Evolutionary conservation across 2,329 filamentous ascomycete species (phyloP).

Genomic region (Xylariomycetidae sp.): DNA sequence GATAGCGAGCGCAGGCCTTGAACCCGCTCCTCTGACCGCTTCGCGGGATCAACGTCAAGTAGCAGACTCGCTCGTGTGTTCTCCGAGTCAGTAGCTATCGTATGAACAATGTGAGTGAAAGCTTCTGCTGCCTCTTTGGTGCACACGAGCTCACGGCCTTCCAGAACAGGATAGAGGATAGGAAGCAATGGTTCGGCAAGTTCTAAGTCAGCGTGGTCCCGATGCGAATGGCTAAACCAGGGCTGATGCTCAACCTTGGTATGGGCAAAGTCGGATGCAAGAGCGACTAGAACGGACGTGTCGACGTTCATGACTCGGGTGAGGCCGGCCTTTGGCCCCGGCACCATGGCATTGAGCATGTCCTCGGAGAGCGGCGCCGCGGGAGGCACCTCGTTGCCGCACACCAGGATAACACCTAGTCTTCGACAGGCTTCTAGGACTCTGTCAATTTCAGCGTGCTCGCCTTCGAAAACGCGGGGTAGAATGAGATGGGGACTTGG

Average conservation of each 20-base stretch:
- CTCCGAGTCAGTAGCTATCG: constrained; percentile 57
- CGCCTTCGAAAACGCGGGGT: constrained; percentile 21
- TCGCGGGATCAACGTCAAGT: constrained; percentile 32
- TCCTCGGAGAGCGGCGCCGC: constrained; percentile 13
- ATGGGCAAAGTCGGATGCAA: constrained; percentile 70
- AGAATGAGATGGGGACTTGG: constrained; percentile 21
- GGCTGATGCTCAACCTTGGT: constrained; percentile 27
- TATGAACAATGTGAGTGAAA: constrained; percentile 60
- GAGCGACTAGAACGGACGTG: constrained; percentile 64
- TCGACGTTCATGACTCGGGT: constrained; percentile 48
- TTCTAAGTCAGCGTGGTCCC: constrained; percentile 61
- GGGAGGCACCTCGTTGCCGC: constrained; percentile 14
- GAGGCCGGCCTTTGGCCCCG: constrained; percentile 20
- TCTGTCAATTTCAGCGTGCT: constrained; percentile 19
- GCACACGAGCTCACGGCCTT: constrained; percentile 53
- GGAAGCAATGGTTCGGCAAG: constrained; percentile 52
- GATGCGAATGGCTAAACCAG: constrained; percentile 50
- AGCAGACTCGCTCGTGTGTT: constrained; percentile 53
- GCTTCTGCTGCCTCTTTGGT: constrained; percentile 59
- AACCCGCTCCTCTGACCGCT: constrained; percentile 18
- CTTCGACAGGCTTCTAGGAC: constrained; percentile 20
- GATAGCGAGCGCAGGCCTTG: constrained; percentile 30
- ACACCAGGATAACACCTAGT: constrained; percentile 20
- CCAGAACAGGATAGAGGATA: constrained; percentile 57
- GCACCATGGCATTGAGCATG: constrained; percentile 22